These are phyloP conservation scores for Xylaria sp. DNA, from an alignment of 2,329 filamentous ascomycete genomes.

Conservation along the genomic window DNA sequence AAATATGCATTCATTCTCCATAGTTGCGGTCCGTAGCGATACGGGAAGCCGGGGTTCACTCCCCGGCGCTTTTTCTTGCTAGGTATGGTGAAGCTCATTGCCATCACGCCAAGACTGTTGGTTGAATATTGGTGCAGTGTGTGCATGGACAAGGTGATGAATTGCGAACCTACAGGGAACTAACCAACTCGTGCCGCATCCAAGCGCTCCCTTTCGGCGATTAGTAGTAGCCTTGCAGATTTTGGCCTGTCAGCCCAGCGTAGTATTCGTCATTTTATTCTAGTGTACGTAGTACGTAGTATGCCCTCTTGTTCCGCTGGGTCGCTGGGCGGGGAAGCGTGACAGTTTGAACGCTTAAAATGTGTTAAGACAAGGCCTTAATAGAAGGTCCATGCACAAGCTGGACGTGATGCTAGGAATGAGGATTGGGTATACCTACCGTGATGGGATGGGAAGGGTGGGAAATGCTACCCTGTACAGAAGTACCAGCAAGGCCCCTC, in stretches of 20 bases:
- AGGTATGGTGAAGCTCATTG: constrained; percentile 24
- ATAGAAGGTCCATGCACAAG: constrained; percentile 35
- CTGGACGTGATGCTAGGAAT: constrained; percentile 12
- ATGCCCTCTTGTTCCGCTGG: constrained; percentile 33
- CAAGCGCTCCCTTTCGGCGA: constrained; percentile 24
- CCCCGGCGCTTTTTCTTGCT: constrained; percentile 31
- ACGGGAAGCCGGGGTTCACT: constrained; percentile 28
- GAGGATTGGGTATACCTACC: constrained; percentile 20
- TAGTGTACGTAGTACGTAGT: too few species aligned
- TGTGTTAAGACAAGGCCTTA: constrained; percentile 14
- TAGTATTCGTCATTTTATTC: constrained; percentile 47
- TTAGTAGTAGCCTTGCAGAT: constrained; percentile 42
- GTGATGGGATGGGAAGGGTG: constrained; percentile 19
- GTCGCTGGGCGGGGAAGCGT: constrained; percentile 33
- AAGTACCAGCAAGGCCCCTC: constrained; percentile 16
- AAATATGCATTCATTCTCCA: constrained; percentile 15
- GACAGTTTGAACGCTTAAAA: constrained; percentile 10
- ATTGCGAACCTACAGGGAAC: constrained; percentile 18
- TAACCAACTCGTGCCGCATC: constrained; percentile 10
- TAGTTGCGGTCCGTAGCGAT: constrained; percentile 30
- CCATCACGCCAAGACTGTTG: constrained; percentile 22
- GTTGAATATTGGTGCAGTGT: constrained; percentile 11
- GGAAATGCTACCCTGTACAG: constrained; percentile 33
- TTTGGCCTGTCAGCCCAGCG: constrained; percentile 31
- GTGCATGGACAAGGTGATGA: constrained; percentile 24